Conservation (phyloP, 176 grass and related monocot species). For the Poa pratensis region DNA sequence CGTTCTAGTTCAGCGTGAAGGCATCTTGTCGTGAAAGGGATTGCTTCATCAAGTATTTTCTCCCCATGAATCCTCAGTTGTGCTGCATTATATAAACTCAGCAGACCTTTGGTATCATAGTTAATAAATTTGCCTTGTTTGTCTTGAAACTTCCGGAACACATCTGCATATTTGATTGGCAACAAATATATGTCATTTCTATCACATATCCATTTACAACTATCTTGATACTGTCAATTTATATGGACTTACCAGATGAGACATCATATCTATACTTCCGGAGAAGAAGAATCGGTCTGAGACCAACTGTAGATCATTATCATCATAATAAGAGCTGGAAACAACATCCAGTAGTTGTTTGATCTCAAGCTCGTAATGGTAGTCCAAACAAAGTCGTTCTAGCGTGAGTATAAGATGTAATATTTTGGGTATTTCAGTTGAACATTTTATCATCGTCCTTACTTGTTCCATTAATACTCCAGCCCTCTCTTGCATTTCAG, state of each 20-base stretch:
- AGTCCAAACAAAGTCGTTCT: slow-evolving; percentile 31
- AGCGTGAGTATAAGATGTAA: slow-evolving; percentile 34
- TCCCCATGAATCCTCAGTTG: slow-evolving; percentile 10
- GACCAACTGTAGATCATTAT: slow-evolving; percentile 27
- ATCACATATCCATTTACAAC: neutral
- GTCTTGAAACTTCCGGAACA: slow-evolving; percentile 30
- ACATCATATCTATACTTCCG: slow-evolving; percentile 30
- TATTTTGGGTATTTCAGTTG: slow-evolving; percentile 10
- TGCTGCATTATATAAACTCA: slow-evolving; percentile 43
- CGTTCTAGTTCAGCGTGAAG: neutral
- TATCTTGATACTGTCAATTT: no score
- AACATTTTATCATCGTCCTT: neutral
- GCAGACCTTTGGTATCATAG: neutral
- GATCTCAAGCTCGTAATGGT: slow-evolving; percentile 20
- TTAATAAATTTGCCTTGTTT: neutral
- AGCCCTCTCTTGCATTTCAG: slow-evolving; percentile 23
- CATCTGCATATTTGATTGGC: slow-evolving; percentile 33
- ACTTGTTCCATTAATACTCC: slow-evolving; percentile 33
- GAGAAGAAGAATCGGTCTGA: slow-evolving; percentile 38
- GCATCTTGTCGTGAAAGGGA: neutral
- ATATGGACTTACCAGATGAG: slow-evolving; percentile 26
- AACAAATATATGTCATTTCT: neutral
- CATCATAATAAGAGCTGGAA: slow-evolving; percentile 3
- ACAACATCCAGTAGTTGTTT: neutral
- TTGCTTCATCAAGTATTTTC: neutral